Percentiles rank a stretch among this genome's conserved stretches.
phyloP scores from a whole-genome alignment of 2,329 filamentous ascomycete genomes.

The Ampelomyces quisqualis region DNA sequence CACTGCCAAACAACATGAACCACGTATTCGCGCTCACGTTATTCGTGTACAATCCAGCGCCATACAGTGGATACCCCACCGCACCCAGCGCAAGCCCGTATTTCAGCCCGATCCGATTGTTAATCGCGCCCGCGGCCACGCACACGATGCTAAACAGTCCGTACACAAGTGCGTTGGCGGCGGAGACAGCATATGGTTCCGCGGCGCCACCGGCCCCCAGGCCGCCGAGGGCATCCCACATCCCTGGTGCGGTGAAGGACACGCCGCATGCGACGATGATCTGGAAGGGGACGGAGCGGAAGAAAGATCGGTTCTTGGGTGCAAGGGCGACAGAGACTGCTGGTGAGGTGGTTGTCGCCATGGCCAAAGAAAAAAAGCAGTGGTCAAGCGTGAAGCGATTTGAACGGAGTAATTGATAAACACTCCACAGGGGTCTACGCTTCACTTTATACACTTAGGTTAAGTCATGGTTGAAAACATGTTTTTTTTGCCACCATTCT shows the following conservation, averaged over 20 bases:
- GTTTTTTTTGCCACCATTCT: too few species aligned
- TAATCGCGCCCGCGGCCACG: constrained; percentile 40
- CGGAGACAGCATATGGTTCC: constrained; percentile 37
- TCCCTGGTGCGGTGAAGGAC: constrained; percentile 38
- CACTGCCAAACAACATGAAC: constrained; percentile 45
- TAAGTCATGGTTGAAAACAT: too few species aligned
- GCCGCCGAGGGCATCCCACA: constrained; percentile 41
- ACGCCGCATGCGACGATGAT: constrained; percentile 39
- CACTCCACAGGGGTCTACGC: too few species aligned
- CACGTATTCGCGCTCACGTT: constrained; percentile 43
- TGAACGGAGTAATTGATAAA: too few species aligned
- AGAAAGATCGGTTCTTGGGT: constrained; percentile 23
- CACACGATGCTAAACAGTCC: constrained; percentile 38
- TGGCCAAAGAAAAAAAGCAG: too few species aligned
- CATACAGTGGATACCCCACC: constrained; percentile 47
- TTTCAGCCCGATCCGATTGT: constrained; percentile 40
- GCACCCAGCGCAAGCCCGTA: constrained; percentile 47
- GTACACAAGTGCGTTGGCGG: constrained; percentile 39
- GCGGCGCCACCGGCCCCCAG: constrained; percentile 38
- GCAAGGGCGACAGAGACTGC: constrained; percentile 8
- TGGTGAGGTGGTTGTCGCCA: too few species aligned
- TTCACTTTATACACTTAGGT: too few species aligned
- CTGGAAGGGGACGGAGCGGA: constrained; percentile 38
- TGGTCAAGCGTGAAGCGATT: too few species aligned
- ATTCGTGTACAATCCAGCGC: constrained; percentile 46